These are phyloP conservation scores for Climacium dendroides DNA, from an alignment of 225 moss, liverwort and hornwort genomes.

Conservation along the genomic window DNA sequence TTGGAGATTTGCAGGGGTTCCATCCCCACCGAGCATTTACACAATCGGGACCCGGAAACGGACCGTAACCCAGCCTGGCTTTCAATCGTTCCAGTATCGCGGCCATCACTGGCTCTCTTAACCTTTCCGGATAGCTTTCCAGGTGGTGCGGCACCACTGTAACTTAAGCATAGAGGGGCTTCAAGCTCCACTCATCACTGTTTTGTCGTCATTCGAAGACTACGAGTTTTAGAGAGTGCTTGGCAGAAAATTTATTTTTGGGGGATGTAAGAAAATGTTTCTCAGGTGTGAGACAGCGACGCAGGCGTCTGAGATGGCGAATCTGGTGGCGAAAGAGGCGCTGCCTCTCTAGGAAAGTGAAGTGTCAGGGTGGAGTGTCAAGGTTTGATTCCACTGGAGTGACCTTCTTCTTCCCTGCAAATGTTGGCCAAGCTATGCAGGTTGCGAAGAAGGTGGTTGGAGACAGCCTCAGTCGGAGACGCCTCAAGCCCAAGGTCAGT, in stretches of 20 bases:
- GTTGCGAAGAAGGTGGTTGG: slow-evolving; percentile 27
- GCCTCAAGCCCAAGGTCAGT: slow-evolving; percentile 5
- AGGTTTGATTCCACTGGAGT: not conserved
- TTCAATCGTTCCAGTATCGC: not conserved
- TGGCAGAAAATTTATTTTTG: not conserved
- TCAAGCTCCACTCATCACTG: not conserved
- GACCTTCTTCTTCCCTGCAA: not conserved
- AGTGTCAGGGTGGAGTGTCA: not conserved
- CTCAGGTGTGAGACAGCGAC: not conserved
- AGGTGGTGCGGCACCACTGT: not conserved
- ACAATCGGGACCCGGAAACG: not conserved
- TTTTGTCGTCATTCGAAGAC: not conserved
- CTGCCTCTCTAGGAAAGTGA: not conserved
- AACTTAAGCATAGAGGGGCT: not conserved
- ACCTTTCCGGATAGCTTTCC: not conserved
- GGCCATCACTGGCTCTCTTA: not conserved
- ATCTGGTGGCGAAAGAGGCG: slow-evolving; percentile 3
- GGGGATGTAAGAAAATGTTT: not conserved
- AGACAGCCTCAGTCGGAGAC: slow-evolving; percentile 3
- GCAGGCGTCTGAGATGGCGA: not conserved
- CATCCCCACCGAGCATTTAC: not conserved
- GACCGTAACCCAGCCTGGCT: not conserved
- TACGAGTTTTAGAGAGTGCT: not conserved
- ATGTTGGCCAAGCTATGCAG: slow-evolving; percentile 34
- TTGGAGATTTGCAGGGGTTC: not conserved